Evolutionary conservation across 1,284 basidiomycete species (phyloP).

Genomic region (Rhodotorula mucilaginosa): DNA sequence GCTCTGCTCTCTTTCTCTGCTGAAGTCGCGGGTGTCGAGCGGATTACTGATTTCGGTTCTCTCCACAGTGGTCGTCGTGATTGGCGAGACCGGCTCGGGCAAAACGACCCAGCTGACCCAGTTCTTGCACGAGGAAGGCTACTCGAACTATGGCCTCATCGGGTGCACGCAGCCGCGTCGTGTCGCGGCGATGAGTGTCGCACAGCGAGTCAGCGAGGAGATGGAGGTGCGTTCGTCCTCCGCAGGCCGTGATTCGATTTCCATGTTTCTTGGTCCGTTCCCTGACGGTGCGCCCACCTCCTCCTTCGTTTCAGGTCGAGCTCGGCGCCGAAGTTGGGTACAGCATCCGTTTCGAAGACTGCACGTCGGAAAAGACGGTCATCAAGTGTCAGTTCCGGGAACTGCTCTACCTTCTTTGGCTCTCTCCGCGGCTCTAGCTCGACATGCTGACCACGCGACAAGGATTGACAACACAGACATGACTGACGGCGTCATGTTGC

Average conservation of each 20-base stretch:
- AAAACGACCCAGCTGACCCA: slow-evolving; percentile 99
- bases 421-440: too few relatives aligned
- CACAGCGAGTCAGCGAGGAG: slow-evolving; percentile 96
- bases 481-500: slow-evolving; percentile 94
- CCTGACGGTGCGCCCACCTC: too few relatives aligned
- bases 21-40: slow-evolving; percentile 46
- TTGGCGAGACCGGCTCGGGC: slow-evolving; percentile 57
- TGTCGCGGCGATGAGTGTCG: slow-evolving; percentile 98
- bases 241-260: neutral
- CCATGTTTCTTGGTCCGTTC: too few relatives aligned
- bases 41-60: slow-evolving; percentile 67
- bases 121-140: slow-evolving; percentile 96
- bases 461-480: slow-evolving; percentile 48
- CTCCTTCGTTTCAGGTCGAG: slow-evolving; percentile 51
- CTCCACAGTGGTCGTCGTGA: slow-evolving; percentile 63
- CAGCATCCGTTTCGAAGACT: slow-evolving; percentile 98
- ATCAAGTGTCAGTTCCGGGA: slow-evolving; percentile 62
- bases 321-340: slow-evolving; percentile 98
- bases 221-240: slow-evolving; percentile 61
- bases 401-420: neutral
- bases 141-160: slow-evolving; percentile 78
- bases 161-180: slow-evolving; percentile 98
- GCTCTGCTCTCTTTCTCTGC: slow-evolving; percentile 64
- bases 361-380: slow-evolving; percentile 95
- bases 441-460: neutral